Base-by-base conservation (phyloP, 352 stramenopile genomes). In the Phytophthora litchii region DNA sequence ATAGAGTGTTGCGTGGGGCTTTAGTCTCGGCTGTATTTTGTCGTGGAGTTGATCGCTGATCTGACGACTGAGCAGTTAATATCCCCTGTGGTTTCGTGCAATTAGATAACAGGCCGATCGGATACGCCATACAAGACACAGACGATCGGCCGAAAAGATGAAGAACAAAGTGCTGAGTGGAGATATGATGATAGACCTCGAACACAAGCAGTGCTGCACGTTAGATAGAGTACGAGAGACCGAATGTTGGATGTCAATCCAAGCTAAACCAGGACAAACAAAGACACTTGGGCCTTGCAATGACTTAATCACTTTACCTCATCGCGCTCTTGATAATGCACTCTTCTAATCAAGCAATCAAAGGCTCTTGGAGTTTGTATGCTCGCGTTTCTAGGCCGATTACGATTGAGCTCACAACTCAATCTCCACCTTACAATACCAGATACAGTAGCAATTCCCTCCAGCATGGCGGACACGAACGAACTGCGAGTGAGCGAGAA, bases 31-130 rank as follows among this genome's bases (percentile, higher is more conserved):
- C 6, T 37, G 17, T 32, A 11, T 43, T 44, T 48, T 57, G 19
- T 35, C 53, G 27, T 17, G 27, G 41, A 44, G 43, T 46, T 38
- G 43, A 52, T 44, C 63, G 54, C 35, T 12, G 59, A 66, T 70
- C 81, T 91, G 81, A 91, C 81, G 63, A 88, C 81, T 81, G 78
- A 91, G 73, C 70, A 91, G 81, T 85, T 91, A 91, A 91, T 88
- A 72, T 80, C 41, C 52, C 46, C 59, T 83, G 67, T 74, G 64
- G 17, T 59, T 63, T 16, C 64, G 42, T 70, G 56, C 65, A 62
- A 73, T 64, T 78, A 91, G 78, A 91, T 89, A 89, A 89, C 67
- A 63, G 36, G 53, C 46, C 34, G 41, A 41, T 47, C 38, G 23
- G 8, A 27, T 51, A 31, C 32, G 54, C 41, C 20, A 54, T 60